Base-by-base conservation (phyloP, 139 green algal genomes). In the Volvox africanus region DNA sequence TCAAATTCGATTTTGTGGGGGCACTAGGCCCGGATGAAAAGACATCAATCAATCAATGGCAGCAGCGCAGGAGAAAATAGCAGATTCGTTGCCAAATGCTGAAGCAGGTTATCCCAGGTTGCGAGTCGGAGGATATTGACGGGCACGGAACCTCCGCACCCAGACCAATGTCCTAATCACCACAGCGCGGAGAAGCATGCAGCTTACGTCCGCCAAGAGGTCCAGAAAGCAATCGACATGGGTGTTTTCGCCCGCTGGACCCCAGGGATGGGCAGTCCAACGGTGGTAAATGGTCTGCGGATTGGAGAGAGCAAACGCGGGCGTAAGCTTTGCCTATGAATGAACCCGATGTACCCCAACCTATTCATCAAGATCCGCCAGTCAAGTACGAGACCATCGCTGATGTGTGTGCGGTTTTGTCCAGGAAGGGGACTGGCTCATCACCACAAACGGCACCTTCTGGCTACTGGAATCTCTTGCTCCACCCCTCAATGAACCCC, bases 271-370 rank as follows among this genome's bases (percentile, higher is more conserved):
- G 33, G 44, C 28, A 12, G n/a, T 11, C 62, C 62, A 1, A 73
- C 82, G 13, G 32, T 65, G n/a, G 78, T 88, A 62, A 88, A 88
- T 65, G 82, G 82, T 0, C 32, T 88, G 21, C 82, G 62, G 11
- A 30, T 79, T 22, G 82, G 77, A 5, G 20, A 28, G 0, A 35
- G 37, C 79, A 11, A 69, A 19, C 26, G 44, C 20, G 73, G 73
- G 16, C 18, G 9, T 11, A 85, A 85, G 79, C 37, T 30, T 11
- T 50, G 37, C 22, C 37, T 71, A 14, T 85, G 79, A 44, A 71
- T 85, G 33, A 85, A 85, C 79, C 79, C 79, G 20, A 77, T 78
- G 73, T 88, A 88, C 82, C 30, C 21, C 82, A 88, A 88, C 82
- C 62, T 88, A 33, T 78, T 88, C 62, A 88, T 88, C 61, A 11